phyloP scores from a whole-genome alignment of 176 grass and related monocot genomes.

The Elymus sibiricus region DNA sequence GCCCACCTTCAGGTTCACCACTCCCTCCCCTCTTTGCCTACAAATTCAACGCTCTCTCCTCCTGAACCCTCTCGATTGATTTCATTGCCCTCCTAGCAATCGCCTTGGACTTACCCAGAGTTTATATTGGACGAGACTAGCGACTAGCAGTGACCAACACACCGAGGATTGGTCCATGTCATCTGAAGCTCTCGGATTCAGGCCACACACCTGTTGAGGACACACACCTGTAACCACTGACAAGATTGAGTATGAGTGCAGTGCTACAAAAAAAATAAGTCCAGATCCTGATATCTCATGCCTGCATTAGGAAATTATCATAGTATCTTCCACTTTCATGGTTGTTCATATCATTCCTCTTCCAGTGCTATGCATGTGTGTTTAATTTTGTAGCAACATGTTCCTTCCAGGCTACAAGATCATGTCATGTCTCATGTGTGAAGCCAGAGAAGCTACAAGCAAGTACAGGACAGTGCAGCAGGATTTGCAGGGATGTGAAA shows the following conservation, averaged over 20 bases:
- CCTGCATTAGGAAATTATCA: constrained; percentile 22
- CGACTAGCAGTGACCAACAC: too few species aligned
- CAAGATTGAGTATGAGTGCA: neutral
- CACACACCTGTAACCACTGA: constrained; percentile 11
- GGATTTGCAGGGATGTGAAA: neutral
- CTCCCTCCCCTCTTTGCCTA: too few species aligned
- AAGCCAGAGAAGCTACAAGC: neutral
- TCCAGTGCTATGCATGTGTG: neutral
- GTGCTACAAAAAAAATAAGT: neutral
- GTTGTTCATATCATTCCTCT: constrained; percentile 15
- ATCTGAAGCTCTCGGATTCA: constrained; percentile 78
- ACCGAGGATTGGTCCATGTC: too few species aligned
- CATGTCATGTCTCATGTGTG: neutral
- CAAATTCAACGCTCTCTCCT: too few species aligned
- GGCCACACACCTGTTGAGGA: constrained; percentile 75
- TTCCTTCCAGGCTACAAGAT: neutral
- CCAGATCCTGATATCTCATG: constrained; percentile 24
- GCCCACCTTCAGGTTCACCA: too few species aligned
- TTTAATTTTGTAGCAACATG: neutral
- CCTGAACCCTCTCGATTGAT: too few species aligned
- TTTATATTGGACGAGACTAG: too few species aligned
- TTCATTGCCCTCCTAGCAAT: too few species aligned
- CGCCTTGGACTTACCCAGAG: too few species aligned
- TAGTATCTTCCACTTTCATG: constrained; percentile 27
- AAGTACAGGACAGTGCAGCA: neutral